phyloP scores from a whole-genome alignment of 352 stramenopile genomes.

The Phytopythium delawarense region DNA sequence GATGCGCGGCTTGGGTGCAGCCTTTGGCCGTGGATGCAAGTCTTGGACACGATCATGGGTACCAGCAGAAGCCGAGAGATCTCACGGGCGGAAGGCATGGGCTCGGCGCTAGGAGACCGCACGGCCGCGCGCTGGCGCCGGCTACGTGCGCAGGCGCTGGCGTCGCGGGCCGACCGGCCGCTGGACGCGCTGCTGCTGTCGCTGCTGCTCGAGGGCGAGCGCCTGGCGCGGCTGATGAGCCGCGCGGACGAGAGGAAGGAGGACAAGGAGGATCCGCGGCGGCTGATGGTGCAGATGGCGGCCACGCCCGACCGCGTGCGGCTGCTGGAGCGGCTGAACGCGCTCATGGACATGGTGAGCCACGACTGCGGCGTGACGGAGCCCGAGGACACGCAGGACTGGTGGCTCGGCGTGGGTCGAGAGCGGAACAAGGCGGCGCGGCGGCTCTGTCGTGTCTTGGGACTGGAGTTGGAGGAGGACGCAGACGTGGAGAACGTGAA shows the following conservation, averaged over 20 bases:
- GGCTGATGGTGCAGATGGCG: background rate
- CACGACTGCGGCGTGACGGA: background rate
- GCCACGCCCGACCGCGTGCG: background rate
- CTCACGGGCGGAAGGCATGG: background rate
- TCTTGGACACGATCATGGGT: no score
- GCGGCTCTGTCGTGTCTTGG: background rate
- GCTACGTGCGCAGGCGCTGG: background rate
- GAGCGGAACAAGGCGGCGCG: background rate
- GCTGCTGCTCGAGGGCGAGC: background rate
- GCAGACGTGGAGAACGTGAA: background rate
- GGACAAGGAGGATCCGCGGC: background rate
- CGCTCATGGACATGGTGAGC: background rate
- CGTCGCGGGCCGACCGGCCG: background rate
- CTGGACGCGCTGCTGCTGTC: conserved; percentile 2
- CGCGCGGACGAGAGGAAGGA: background rate
- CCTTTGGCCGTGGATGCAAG: no score
- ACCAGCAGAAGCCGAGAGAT: no score
- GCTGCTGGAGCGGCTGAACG: background rate
- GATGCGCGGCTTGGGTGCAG: no score
- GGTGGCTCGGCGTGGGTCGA: background rate
- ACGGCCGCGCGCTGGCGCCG: background rate
- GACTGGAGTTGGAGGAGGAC: background rate
- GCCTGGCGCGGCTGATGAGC: background rate
- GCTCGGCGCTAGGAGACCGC: background rate
- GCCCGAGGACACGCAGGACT: background rate